Base-by-base conservation (phyloP, 1,284 basidiomycete genomes). In the Vanrija pseudolonga region DNA sequence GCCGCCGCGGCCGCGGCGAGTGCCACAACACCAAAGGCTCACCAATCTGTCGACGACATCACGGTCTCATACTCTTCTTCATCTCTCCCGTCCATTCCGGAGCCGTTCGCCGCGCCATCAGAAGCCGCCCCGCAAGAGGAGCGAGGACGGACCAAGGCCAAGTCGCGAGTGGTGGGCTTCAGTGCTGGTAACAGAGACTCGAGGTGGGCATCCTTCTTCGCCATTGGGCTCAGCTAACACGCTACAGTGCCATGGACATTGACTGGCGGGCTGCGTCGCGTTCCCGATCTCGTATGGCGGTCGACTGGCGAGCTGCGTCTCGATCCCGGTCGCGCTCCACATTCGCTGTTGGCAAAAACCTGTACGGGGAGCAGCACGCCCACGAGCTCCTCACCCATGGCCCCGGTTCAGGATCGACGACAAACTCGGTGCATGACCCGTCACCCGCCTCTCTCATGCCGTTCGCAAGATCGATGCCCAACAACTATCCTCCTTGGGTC, bases 251-350 rank as follows among this genome's bases (percentile, higher is more conserved):
- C 18, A 80, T 78, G 62, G 74, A 75, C 39, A 96, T 98, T 88
- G 95, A 98, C 71, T 97, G 94, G 92, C 84, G 92, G 43, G 87
- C 88, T 18, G 85, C 90, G 68, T 93, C 90, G 69, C 84, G 93
- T 57, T 96, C 93, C 15, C 84, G 93, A 59, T 97, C 95, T 20
- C 86, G 94, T 23, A 87, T 89, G 67, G 88, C 90, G 1, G 79
- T 80, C 72, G 79, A 80, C 50, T 80, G 79, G 79, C 71, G 79
- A 26, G 77, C 71, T 0, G 68, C 71, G 5, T 79, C 78, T 1
- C 65, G 78, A 6, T 79, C 78, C 0, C 64, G 78, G 4, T 73
- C 78, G 11, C 68, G 77, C 17, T 74, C 76, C 0, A 61, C 68
- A 0, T 70, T 69, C 47, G 52, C 51, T 6, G 62, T 61, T 28